phyloP scores from a whole-genome alignment of 805 yeast genomes.

The Zygosaccharomyces siamensis region DNA sequence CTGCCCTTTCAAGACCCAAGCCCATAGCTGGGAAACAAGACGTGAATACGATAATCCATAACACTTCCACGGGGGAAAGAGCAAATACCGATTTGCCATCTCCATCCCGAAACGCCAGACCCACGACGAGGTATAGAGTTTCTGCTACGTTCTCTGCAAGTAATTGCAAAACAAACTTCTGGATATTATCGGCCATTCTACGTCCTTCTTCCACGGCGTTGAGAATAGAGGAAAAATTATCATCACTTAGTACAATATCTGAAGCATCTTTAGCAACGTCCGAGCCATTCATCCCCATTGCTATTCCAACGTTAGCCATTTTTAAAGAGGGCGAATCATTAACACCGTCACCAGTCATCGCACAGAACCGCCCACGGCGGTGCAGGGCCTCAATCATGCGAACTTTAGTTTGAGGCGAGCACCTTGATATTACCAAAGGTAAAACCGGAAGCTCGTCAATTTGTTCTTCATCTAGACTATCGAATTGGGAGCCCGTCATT shows the following conservation, averaged over 20 bases:
- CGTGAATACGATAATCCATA: constrained; percentile 95
- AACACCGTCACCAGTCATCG: constrained; percentile 99
- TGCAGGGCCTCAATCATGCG: constrained; percentile 86
- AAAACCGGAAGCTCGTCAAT: constrained; percentile 68
- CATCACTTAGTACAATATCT: constrained; percentile 95
- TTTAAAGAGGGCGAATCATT: constrained; percentile 96
- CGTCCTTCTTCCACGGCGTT: constrained; percentile 96
- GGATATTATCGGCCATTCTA: constrained; percentile 92
- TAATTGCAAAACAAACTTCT: constrained; percentile 87
- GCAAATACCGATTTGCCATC: constrained; percentile 77
- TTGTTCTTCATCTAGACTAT: constrained; percentile 61
- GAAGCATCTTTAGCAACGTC: constrained; percentile 98
- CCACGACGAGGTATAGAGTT: constrained; percentile 74
- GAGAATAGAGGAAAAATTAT: constrained; percentile 89
- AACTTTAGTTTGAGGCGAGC: constrained; percentile 91
- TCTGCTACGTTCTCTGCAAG: constrained; percentile 95
- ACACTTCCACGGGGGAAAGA: constrained; percentile 92
- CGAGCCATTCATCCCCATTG: constrained; percentile 91
- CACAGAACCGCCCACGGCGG: constrained; percentile 86
- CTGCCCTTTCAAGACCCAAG: constrained; percentile 94
- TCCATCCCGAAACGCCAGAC: constrained; percentile 73
- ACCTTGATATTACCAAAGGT: constrained; percentile 88
- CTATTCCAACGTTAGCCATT: constrained; percentile 92
- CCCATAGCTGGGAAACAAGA: constrained; percentile 99
- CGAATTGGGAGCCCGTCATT: constrained; percentile 80